phyloP scores from a whole-genome alignment of 2,329 filamentous ascomycete genomes.

The Knoxdaviesia capensis region DNA sequence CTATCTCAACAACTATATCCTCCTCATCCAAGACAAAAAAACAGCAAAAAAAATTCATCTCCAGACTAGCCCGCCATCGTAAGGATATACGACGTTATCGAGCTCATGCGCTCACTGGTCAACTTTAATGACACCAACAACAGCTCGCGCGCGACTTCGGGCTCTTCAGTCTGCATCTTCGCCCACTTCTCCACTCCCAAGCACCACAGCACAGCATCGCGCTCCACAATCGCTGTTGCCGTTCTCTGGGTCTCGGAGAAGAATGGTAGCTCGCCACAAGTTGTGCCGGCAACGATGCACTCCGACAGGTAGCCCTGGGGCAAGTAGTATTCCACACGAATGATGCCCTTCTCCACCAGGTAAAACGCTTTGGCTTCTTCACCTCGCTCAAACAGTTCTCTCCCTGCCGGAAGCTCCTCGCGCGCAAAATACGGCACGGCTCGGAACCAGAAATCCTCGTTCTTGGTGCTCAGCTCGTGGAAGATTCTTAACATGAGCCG shows the following conservation, averaged over 20 bases:
- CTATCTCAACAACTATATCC: too few relatives aligned
- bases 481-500: conserved; percentile 92
- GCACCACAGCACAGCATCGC: conserved; percentile 65
- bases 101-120: conserved; percentile 77
- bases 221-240: conserved; percentile 67
- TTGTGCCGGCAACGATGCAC: conserved; percentile 82
- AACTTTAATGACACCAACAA: conserved; percentile 77
- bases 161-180: conserved; percentile 48
- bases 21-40: neutral
- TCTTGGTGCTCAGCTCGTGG: conserved; percentile 63
- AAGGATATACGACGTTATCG: conserved; percentile 37
- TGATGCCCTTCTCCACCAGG: conserved; percentile 70
- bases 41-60: conserved; percentile 2
- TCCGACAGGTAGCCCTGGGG: conserved; percentile 81
- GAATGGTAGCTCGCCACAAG: conserved; percentile 89
- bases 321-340: conserved; percentile 76
- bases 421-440: conserved; percentile 56
- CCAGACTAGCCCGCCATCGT: conserved; percentile 22
- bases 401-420: conserved; percentile 46
- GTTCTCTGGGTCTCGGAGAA: conserved; percentile 81
- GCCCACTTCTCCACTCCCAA: conserved; percentile 55
- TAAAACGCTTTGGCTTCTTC: conserved; percentile 72
- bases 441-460: conserved; percentile 91
- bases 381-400: conserved; percentile 58
- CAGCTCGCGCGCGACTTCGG: conserved; percentile 65